Conservation (phyloP, 768 basidiomycete species). For the Polyporus arcularius region DNA sequence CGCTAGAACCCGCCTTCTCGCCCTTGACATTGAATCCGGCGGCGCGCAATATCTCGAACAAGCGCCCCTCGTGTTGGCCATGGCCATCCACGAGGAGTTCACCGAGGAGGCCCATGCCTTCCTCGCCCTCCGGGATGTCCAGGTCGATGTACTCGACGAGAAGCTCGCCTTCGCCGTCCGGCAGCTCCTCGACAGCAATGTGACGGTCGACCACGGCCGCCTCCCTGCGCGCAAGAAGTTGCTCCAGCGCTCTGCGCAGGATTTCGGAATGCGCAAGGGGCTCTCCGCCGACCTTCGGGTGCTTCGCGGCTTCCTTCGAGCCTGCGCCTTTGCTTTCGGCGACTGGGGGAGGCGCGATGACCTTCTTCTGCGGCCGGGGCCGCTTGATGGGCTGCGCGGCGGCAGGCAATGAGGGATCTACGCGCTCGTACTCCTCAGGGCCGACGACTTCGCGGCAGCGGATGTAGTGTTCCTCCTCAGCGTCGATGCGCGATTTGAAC, state of each 20-base stretch:
- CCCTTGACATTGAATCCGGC: constrained; percentile 13
- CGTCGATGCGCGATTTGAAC: constrained; percentile 76
- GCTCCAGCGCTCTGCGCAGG: constrained; percentile 25
- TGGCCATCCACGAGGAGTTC: constrained; percentile 21
- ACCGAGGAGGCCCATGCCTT: constrained; percentile 40
- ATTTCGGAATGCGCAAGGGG: constrained; percentile 7
- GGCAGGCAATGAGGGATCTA: constrained; percentile 41
- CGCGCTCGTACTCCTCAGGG: constrained; percentile 24
- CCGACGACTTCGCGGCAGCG: constrained; percentile 77
- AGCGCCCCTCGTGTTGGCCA: constrained; percentile 10
- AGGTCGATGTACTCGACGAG: constrained; percentile 26
- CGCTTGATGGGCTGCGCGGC: constrained; percentile 58
- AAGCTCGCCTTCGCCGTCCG: constrained; percentile 27
- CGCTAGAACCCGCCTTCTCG: neutral
- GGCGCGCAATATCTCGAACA: constrained; percentile 24
- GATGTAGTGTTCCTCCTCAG: constrained; percentile 66
- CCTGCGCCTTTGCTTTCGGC: constrained; percentile 2
- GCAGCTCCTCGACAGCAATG: constrained; percentile 21
- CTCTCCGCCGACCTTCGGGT: constrained; percentile 1
- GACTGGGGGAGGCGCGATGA: constrained; percentile 40
- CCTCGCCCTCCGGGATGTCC: constrained; percentile 45
- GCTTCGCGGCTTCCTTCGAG: neutral
- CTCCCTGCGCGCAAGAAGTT: constrained; percentile 18
- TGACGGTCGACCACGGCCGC: constrained; percentile 13
- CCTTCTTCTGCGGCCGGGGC: constrained; percentile 46